phyloP scores from a whole-genome alignment of 805 yeast genomes.

The Groenewaldozyma tartarivorans region DNA sequence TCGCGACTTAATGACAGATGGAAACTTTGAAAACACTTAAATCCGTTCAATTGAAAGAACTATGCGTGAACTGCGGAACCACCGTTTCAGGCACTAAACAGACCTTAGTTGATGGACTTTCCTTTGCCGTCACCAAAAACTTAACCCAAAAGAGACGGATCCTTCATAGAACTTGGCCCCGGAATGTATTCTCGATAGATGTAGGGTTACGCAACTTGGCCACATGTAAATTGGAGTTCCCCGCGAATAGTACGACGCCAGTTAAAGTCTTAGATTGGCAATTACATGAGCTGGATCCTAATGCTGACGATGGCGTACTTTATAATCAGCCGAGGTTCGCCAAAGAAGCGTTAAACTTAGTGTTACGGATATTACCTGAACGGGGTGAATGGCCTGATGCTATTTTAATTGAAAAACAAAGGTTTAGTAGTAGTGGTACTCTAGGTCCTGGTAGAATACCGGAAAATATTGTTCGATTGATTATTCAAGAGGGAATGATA shows the following conservation, averaged over 20 bases:
- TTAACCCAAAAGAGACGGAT: neutral
- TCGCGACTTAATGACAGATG: neutral
- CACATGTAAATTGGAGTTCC: slow-evolving; percentile 15
- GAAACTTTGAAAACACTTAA: slow-evolving; percentile 4
- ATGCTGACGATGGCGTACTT: slow-evolving; percentile 8
- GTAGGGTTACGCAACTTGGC: slow-evolving; percentile 28
- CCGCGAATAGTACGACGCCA: slow-evolving; percentile 1
- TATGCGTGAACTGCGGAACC: slow-evolving; percentile 16
- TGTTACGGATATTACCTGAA: slow-evolving; percentile 5
- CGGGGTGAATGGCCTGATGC: slow-evolving; percentile 28
- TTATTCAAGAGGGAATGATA: slow-evolving; percentile 45
- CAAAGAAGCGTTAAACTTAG: slow-evolving; percentile 15
- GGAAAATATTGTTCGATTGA: slow-evolving; percentile 43
- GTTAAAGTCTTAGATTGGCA: slow-evolving; percentile 11
- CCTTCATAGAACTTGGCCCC: neutral
- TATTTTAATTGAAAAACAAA: slow-evolving; percentile 46
- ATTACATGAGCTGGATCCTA: slow-evolving; percentile 5
- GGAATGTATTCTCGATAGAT: slow-evolving; percentile 24
- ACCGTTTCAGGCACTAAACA: slow-evolving; percentile 16
- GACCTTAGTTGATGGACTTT: slow-evolving; percentile 2
- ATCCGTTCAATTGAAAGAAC: slow-evolving; percentile 10
- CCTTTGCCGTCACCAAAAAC: neutral
- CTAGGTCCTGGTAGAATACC: slow-evolving; percentile 35
- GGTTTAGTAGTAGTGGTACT: slow-evolving; percentile 40
- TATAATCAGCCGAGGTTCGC: slow-evolving; percentile 23